Percentiles rank a stretch among this genome's conserved stretches.
Evolutionary conservation across 2,329 filamentous ascomycete genomes (phyloP).

Genomic region (Coleophoma crateriformis): DNA sequence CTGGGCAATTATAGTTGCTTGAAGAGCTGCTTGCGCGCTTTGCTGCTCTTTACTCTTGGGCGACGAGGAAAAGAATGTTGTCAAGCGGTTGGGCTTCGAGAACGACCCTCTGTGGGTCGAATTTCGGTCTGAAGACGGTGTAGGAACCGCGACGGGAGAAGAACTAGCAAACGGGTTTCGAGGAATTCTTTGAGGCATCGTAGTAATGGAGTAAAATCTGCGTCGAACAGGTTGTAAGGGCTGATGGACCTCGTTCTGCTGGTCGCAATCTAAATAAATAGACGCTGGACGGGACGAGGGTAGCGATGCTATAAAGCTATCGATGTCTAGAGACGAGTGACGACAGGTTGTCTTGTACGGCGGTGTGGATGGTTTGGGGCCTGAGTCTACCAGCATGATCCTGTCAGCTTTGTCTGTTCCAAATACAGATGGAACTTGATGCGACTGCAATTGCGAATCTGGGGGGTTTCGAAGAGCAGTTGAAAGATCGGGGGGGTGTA

Average conservation of each 20-base stretch:
- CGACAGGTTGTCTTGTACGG: not conserved
- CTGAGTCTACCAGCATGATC: not conserved
- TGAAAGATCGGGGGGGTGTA: too few species aligned
- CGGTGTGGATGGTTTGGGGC: not conserved
- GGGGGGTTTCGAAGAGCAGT: too few species aligned
- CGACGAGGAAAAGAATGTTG: slow-evolving; percentile 76
- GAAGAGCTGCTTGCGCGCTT: slow-evolving; percentile 61
- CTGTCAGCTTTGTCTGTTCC: not conserved
- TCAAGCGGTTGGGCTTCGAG: slow-evolving; percentile 70
- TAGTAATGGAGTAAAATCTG: slow-evolving; percentile 9
- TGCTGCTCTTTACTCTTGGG: slow-evolving; percentile 68
- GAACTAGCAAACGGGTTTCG: slow-evolving; percentile 27
- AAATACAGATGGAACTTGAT: too few species aligned
- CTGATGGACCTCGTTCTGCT: not conserved
- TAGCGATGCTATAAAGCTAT: not conserved
- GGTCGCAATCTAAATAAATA: not conserved
- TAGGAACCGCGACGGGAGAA: slow-evolving; percentile 20
- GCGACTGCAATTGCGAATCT: too few species aligned
- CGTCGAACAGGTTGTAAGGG: not conserved
- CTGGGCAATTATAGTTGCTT: slow-evolving; percentile 55
- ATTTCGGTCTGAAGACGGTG: slow-evolving; percentile 18
- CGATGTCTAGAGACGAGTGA: not conserved
- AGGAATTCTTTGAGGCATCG: slow-evolving; percentile 29
- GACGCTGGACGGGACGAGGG: not conserved
- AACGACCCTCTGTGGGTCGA: slow-evolving; percentile 47